A percentile compares a stretch with the other conserved stretches of the same genome.
phyloP scores from a whole-genome alignment of 257 asterid genomes.

The Paraleonurus japonicus region DNA sequence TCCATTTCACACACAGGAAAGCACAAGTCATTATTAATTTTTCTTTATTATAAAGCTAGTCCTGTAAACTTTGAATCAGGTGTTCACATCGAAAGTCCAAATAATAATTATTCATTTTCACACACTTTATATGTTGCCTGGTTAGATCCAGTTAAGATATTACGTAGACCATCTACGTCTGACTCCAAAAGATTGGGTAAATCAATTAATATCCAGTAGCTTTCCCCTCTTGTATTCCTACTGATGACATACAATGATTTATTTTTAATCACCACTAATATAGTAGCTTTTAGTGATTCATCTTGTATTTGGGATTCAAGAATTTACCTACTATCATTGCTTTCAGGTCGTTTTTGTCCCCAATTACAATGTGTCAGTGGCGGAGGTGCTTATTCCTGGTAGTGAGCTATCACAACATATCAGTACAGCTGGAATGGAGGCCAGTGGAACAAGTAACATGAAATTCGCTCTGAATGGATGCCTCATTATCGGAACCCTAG shows the following conservation, averaged over 20 bases:
- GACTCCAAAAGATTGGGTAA: not conserved
- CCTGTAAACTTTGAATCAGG: not conserved
- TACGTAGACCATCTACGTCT: not conserved
- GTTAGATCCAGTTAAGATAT: not conserved
- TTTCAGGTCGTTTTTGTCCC: slow-evolving; percentile 93
- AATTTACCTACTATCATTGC: not conserved
- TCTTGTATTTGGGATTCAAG: not conserved
- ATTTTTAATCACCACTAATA: slow-evolving; percentile 5
- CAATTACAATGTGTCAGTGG: slow-evolving; percentile 96
- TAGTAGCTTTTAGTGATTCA: not conserved
- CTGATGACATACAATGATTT: not conserved
- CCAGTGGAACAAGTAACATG: slow-evolving; percentile 99
- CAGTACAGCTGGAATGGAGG: slow-evolving; percentile 99
- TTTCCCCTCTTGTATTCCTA: not conserved
- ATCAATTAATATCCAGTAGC: not conserved
- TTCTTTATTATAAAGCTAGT: not conserved
- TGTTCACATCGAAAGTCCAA: not conserved
- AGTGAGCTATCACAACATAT: slow-evolving; percentile 98
- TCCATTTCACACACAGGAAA: not conserved
- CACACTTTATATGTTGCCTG: not conserved
- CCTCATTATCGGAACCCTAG: slow-evolving; percentile 94
- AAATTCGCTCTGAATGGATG: slow-evolving; percentile 97
- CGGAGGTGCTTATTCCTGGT: slow-evolving; percentile 98
- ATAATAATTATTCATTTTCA: not conserved
- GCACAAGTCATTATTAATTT: not conserved